Evolutionary conservation across 371 early-diverging fungal species (phyloP).

Genomic region (Rhizomucor miehei): DNA sequence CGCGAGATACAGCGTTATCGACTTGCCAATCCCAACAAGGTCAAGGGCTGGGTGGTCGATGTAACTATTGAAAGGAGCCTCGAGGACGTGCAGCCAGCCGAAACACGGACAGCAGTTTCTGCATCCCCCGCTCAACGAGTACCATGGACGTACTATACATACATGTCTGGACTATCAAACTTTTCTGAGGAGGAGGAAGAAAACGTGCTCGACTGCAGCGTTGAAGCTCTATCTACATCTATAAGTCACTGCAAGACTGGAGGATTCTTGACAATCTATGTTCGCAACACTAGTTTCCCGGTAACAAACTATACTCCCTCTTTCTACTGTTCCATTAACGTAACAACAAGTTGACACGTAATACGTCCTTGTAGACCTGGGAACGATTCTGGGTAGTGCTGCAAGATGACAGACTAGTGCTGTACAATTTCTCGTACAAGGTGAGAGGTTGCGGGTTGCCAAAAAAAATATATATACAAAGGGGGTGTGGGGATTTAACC

Average conservation of each 20-base stretch:
- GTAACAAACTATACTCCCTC: slow-evolving; percentile 16
- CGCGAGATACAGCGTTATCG: slow-evolving; percentile 5
- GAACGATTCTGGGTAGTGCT: slow-evolving; percentile 22
- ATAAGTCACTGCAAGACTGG: slow-evolving; percentile 18
- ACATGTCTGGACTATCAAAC: slow-evolving; percentile 4
- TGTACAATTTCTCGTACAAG: slow-evolving; percentile 22
- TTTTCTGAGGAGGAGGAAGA: slow-evolving; percentile 3
- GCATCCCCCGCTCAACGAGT: background rate
- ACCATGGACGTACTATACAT: slow-evolving; percentile 17
- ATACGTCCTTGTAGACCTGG: slow-evolving; percentile 21
- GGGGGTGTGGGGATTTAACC: background rate
- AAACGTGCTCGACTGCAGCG: slow-evolving; percentile 1
- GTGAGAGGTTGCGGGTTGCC: background rate
- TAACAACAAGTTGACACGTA: background rate
- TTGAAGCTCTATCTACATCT: slow-evolving; percentile 1
- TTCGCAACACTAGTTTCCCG: slow-evolving; percentile 22
- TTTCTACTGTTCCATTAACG: background rate
- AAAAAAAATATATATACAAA: background rate
- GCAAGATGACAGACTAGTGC: slow-evolving; percentile 9
- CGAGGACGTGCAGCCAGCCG: background rate
- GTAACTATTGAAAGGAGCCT: slow-evolving; percentile 6
- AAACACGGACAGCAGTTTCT: background rate
- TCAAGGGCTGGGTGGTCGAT: slow-evolving; percentile 11
- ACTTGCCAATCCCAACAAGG: slow-evolving; percentile 9
- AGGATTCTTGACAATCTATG: slow-evolving; percentile 34